Evolutionary conservation across 2,329 filamentous ascomycete species (phyloP), one percentile per base, ranked within the genome.

Genomic region (Mariannaea sp.): DNA sequence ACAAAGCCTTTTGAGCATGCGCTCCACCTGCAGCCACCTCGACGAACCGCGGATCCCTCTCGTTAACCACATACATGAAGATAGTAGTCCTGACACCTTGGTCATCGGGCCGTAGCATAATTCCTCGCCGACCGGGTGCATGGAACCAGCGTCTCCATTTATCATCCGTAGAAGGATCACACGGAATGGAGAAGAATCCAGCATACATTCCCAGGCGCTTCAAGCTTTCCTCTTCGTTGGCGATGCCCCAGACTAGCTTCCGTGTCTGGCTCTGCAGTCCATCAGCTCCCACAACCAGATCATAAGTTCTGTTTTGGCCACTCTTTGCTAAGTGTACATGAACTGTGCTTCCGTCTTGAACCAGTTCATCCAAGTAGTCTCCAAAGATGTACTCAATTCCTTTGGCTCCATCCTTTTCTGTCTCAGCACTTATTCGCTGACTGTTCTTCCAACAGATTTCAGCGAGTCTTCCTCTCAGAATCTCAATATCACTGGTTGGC

Each of bases 401-500:
- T 17, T 27, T 38, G 19, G 16, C 17, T 2, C 53, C n/a, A 46
- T 49, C 5, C 47, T 55, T 14, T 55, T 59, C 56, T 50, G 57
- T 8, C 59, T 51, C 4, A 49, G 4, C 76, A 75, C n/a, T 39
- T 13, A 39, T 19, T n/a, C 36, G 36, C 36, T 39, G 36, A 6
- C 19, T 39, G 19, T 39, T 39, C 36, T 26, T 39, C 36, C 36
- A 39, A 19, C 36, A 39, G 20, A 39, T 39, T 9, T 39, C 36
- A 12, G 36, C 17, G 5, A 86, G 61, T 46, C 84, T 79, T 0
- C 79, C 81, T 7, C 83, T 73, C 74, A 86, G 80, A 42, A 86
- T 80, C 69, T 86, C 83, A 54, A 75, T 84, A 50, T 86, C 83
- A 53, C 75, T 78, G 0, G 78, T 81, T 20, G 82, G 66, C 7